A percentile compares a stretch with the other conserved stretches of the same genome.
phyloP scores from a whole-genome alignment of 768 basidiomycete species.

The Collybia sordida region DNA sequence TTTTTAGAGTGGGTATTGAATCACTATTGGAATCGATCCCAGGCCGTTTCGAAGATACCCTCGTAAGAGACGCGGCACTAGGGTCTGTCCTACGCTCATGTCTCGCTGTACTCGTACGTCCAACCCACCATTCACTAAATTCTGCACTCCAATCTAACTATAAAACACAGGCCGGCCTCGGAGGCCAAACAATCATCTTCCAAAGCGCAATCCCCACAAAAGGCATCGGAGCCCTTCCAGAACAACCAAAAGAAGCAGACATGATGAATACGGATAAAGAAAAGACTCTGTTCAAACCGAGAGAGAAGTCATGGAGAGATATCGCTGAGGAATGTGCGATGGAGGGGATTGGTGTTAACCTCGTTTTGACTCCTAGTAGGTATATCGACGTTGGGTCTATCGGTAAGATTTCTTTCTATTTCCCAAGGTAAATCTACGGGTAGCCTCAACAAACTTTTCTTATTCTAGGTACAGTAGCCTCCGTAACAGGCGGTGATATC shows the following conservation, averaged over 20 bases:
- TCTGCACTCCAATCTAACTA: constrained; percentile 3
- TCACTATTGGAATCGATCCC: constrained; percentile 66
- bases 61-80: constrained; percentile 59
- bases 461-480: constrained; percentile 66
- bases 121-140: background rate
- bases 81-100: constrained; percentile 76
- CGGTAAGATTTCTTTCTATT: constrained; percentile 39
- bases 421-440: background rate
- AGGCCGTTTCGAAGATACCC: constrained; percentile 50
- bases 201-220: constrained; percentile 66
- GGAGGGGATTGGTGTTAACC: constrained; percentile 85
- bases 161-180: constrained; percentile 60
- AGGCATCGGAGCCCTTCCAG: constrained; percentile 69
- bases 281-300: constrained; percentile 71
- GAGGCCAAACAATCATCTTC: constrained; percentile 79
- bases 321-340: constrained; percentile 88
- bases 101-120: constrained; percentile 68
- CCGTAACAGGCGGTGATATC: constrained; percentile 83
- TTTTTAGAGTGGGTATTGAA: constrained; percentile 60
- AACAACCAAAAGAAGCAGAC: constrained; percentile 57
- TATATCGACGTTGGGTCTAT: constrained; percentile 88
- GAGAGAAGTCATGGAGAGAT: constrained; percentile 76
- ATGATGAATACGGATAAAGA: constrained; percentile 88
- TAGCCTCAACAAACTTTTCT: constrained; percentile 6
- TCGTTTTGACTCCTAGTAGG: constrained; percentile 80